Percentiles rank a stretch among this genome's conserved stretches.
Evolutionary conservation across 345 rosid genomes (phyloP).

Genomic region (Odontarrhena argentea): DNA sequence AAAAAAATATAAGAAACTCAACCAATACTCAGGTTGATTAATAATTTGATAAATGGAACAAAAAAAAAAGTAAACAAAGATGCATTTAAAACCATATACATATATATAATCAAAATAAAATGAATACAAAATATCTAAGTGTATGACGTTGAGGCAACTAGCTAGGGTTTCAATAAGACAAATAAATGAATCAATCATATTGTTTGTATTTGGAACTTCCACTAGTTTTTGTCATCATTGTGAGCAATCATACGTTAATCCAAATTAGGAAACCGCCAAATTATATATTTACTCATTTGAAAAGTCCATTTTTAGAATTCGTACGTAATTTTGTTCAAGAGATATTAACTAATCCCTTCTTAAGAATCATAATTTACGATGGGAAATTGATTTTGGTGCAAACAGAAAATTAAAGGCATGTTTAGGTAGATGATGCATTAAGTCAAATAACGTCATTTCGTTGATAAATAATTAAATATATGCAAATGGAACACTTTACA

Average conservation of each 20-base stretch:
- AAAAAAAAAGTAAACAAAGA: background rate
- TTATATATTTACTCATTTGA: background rate
- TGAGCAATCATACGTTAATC: slow-evolving; percentile 10
- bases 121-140: background rate
- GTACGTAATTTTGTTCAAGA: too few relatives aligned
- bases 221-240: slow-evolving; percentile 15
- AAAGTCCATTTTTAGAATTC: background rate
- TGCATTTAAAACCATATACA: background rate
- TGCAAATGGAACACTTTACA: slow-evolving; percentile 19
- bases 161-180: slow-evolving; percentile 29
- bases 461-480: slow-evolving; percentile 9
- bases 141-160: slow-evolving; percentile 12
- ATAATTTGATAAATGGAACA: background rate
- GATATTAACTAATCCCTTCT: too few relatives aligned
- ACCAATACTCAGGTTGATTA: background rate
- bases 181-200: slow-evolving; percentile 8
- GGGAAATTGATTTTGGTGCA: too few relatives aligned
- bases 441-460: slow-evolving; percentile 24
- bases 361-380: too few relatives aligned
- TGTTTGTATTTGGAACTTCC: slow-evolving; percentile 23
- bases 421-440: background rate
- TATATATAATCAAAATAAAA: background rate
- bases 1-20: too few relatives aligned
- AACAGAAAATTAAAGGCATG: too few relatives aligned
- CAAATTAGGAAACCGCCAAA: slow-evolving; percentile 26